phyloP scores from a whole-genome alignment of 305 asterid species.

The Withania somnifera region DNA sequence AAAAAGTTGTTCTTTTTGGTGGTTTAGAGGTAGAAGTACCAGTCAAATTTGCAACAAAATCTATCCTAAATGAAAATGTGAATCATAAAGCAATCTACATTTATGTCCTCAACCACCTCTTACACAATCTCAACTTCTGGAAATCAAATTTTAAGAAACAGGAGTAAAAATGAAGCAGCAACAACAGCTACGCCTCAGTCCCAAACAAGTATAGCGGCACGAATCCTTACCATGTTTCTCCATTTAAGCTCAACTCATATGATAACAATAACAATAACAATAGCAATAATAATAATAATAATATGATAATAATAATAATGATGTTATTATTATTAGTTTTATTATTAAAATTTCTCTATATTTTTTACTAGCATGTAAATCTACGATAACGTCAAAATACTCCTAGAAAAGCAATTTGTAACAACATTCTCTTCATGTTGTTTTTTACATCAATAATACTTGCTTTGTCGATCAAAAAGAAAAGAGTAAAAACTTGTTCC shows the following conservation, averaged over 20 bases:
- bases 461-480: neutral
- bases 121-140: neutral
- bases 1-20: neutral
- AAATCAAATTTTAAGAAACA: neutral
- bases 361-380: neutral
- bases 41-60: neutral
- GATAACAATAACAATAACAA: no score
- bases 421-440: neutral
- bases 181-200: neutral
- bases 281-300: no score
- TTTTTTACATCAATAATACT: neutral
- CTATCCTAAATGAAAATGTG: neutral
- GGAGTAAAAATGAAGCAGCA: neutral
- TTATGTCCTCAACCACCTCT: neutral
- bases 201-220: neutral
- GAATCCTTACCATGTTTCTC: neutral
- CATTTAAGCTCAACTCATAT: neutral
- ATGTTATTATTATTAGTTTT: no score
- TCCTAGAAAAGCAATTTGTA: neutral
- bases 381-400: neutral
- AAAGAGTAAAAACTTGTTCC: neutral
- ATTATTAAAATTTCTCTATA: neutral
- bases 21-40: neutral
- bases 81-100: neutral
- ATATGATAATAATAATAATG: no score